phyloP scores from a whole-genome alignment of 2,329 filamentous ascomycete genomes.

The Trichothecium sympodiale region DNA sequence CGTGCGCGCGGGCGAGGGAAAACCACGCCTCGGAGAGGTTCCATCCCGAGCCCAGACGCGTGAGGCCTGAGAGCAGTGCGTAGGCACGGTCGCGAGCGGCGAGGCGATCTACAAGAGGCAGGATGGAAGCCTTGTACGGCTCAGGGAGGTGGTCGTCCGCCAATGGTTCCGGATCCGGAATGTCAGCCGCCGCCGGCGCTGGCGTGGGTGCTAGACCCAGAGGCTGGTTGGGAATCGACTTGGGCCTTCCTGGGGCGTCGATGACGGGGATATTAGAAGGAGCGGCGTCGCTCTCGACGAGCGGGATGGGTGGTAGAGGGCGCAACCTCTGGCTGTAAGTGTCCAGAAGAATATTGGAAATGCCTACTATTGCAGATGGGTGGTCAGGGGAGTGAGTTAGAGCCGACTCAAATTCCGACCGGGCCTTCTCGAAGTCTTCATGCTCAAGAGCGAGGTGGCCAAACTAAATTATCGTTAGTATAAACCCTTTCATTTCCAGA shows the following conservation, averaged over 20 bases:
- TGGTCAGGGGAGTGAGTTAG: constrained; percentile 74
- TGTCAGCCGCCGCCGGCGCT: constrained; percentile 10
- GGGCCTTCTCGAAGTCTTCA: constrained; percentile 54
- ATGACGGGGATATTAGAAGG: constrained; percentile 2
- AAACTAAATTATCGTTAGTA: constrained; percentile 35
- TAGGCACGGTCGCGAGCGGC: constrained; percentile 84
- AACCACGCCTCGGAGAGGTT: constrained; percentile 92
- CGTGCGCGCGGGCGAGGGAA: constrained; percentile 73
- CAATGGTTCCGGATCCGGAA: constrained; percentile 11
- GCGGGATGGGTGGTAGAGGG: constrained; percentile 42
- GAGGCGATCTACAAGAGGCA: constrained; percentile 70
- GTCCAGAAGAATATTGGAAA: constrained; percentile 79
- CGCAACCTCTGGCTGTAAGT: constrained; percentile 63
- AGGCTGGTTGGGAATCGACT: constrained; percentile 29
- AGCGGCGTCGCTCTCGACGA: constrained; percentile 18
- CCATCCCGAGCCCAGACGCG: constrained; percentile 80
- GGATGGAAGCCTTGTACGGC: constrained; percentile 45
- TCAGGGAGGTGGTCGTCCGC: constrained; percentile 31
- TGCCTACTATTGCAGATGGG: constrained; percentile 63
- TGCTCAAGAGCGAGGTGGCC: constrained; percentile 56
- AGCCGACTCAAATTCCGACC: constrained; percentile 71
- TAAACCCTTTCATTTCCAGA: neutral
- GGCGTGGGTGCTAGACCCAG: constrained; percentile 30
- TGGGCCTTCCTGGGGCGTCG: constrained; percentile 3
- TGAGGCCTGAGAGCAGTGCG: constrained; percentile 69